Conservation (phyloP, 495 filamentous ascomycete species). For the Neurospora sp. region DNA sequence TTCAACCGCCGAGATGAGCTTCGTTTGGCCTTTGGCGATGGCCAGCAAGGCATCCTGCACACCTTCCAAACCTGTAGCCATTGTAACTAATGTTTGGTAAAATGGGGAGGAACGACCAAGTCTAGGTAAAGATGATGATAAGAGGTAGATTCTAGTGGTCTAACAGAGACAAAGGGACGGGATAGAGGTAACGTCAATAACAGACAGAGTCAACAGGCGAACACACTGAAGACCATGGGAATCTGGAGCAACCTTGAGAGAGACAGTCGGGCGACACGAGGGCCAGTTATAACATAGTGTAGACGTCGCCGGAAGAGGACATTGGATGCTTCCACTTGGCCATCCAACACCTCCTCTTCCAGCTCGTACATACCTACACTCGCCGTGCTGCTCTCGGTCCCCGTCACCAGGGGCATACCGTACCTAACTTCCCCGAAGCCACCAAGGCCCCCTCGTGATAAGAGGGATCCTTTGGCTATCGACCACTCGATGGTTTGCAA, state of each 20-base stretch:
- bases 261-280: background rate
- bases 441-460: background rate
- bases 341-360: background rate
- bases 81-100: background rate
- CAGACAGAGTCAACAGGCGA: background rate
- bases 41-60: slow-evolving; percentile 41
- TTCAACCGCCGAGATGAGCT: slow-evolving; percentile 53
- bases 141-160: background rate
- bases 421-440: background rate
- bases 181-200: background rate
- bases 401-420: background rate
- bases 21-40: slow-evolving; percentile 47
- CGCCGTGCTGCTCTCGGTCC: background rate
- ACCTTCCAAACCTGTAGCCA: slow-evolving; percentile 31
- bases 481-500: background rate
- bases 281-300: background rate
- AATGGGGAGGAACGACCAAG: background rate
- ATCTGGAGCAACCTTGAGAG: background rate
- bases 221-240: background rate
- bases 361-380: background rate
- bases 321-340: background rate
- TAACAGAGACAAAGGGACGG: background rate
- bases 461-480: background rate
- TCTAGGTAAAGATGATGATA: background rate
- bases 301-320: background rate